A percentile compares a stretch with the other conserved stretches of the same genome.
Conservation (phyloP, 2,329 filamentous ascomycete species). For the Plenodomus lindquistii region DNA sequence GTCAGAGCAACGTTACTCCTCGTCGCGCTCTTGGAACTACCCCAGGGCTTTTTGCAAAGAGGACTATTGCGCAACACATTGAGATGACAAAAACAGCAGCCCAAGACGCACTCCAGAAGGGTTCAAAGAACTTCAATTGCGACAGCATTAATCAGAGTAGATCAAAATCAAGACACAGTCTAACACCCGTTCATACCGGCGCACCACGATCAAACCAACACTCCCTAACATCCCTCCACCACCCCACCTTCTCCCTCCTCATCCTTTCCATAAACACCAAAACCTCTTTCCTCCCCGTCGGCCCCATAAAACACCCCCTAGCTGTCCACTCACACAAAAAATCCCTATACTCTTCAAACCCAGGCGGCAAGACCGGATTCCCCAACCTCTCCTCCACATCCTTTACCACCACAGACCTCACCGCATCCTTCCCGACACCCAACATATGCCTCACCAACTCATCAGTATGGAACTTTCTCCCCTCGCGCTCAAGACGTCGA, state of each 20-base stretch:
- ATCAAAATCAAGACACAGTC: neutral
- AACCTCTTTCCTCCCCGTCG: slow-evolving; percentile 1
- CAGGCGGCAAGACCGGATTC: slow-evolving; percentile 13
- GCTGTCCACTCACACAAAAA: slow-evolving; percentile 18
- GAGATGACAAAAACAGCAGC: too few species aligned
- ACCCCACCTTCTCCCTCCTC: slow-evolving; percentile 7
- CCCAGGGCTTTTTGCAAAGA: too few species aligned
- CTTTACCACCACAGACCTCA: slow-evolving; percentile 3
- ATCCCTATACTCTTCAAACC: slow-evolving; percentile 11
- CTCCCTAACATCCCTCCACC: slow-evolving; percentile 11
- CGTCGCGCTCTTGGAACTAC: too few species aligned
- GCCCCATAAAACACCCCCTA: slow-evolving; percentile 10
- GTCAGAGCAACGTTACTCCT: too few species aligned
- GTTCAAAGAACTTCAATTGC: too few species aligned
- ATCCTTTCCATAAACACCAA: slow-evolving; percentile 9
- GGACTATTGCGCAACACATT: too few species aligned
- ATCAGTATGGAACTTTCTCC: neutral
- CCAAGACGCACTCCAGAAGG: too few species aligned
- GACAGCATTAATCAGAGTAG: too few species aligned
- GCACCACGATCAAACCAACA: neutral
- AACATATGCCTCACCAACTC: slow-evolving; percentile 11
- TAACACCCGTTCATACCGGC: neutral
- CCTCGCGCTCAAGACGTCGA: neutral
- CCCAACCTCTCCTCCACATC: slow-evolving; percentile 5
- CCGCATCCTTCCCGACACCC: slow-evolving; percentile 5